Evolutionary conservation across 495 filamentous ascomycete genomes (phyloP), one percentile per base, ranked within the genome.

Genomic region (Halenospora varia): DNA sequence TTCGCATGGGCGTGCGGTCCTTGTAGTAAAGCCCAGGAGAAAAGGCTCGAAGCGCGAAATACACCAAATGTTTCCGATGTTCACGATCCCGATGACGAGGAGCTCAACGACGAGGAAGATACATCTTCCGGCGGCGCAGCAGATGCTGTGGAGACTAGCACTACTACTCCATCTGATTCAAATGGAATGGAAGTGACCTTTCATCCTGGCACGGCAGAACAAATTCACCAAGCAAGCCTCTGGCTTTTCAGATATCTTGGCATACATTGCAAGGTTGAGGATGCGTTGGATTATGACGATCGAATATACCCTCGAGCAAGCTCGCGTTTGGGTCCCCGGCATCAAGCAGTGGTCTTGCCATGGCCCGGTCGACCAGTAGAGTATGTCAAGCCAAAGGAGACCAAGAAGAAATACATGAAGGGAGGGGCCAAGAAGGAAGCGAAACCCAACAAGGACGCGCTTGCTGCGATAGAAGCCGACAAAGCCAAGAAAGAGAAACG

Each of bases 1-100:
- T 99, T 99, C 75, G 94, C 90, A 9, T 99, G 94, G 94, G 89
- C 94, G 15, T 99, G 94, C 71, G 94, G 89, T 22, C 87, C 94
- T 54, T 99, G 94, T 72, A 96, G 90, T 68, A 87, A 92, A 62
- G 91, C 88, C 22, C 92, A 96, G 62, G 95, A 97, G 72, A 85
- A 88, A 52, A 95, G 89, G 70, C 77, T 97, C 13, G 92, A 99
- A 70, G 90, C 90, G 47, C 85, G 92, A 40, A 88, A 96, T 68
- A 96, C 92, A 2, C 89, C 92, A 9, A 81, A 61, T 69, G 78
- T 66, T 66, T 75, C 59, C 73, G 83, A 72, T 62, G 74, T 72
- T 20, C 66, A 70, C 17, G 90, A 94, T 56, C 84, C 77, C 2
- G 88, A 89, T 15, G 93, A 96, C 51, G 92, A 97, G 55, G 83